Percentiles rank a stretch among this genome's conserved stretches.
These are phyloP conservation scores for Raffaelea albimanens DNA, from an alignment of 2,329 filamentous ascomycete genomes.

Conservation along the genomic window DNA sequence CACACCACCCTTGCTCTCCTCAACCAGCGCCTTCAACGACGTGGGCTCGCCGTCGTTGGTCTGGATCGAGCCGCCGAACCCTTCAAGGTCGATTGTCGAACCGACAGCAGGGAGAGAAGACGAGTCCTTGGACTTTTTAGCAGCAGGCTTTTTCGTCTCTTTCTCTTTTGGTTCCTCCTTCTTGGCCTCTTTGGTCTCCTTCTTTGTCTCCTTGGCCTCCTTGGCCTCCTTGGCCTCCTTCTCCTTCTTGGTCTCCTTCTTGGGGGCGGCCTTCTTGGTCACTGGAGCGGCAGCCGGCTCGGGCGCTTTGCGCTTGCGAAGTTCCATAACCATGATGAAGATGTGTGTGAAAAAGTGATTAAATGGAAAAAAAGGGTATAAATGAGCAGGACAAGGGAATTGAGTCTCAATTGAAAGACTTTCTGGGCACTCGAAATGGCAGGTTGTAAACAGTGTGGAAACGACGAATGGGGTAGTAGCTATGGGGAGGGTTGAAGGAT, in stretches of 20 bases:
- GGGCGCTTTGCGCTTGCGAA: conserved; percentile 53
- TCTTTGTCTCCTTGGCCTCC: neutral
- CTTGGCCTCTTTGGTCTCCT: neutral
- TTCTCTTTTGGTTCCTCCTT: neutral
- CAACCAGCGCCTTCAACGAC: conserved; percentile 69
- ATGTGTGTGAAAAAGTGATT: neutral
- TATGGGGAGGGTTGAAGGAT: too few relatives aligned
- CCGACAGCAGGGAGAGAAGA: conserved; percentile 33
- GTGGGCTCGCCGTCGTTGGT: conserved; percentile 77
- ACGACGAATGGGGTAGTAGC: too few relatives aligned
- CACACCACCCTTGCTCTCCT: conserved; percentile 74
- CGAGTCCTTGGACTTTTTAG: conserved; percentile 20
- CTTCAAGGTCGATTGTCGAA: conserved; percentile 45
- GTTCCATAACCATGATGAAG: conserved; percentile 42
- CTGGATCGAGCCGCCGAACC: conserved; percentile 64
- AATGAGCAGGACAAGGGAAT: neutral
- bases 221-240: neutral
- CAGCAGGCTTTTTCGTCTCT: conserved; percentile 8
- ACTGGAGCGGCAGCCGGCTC: conserved; percentile 35
- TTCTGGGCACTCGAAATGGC: too few relatives aligned
- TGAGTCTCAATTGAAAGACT: too few relatives aligned
- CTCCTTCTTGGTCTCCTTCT: conserved; percentile 19
- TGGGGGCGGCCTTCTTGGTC: conserved; percentile 23
- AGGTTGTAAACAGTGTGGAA: too few relatives aligned
- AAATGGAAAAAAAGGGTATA: neutral